Conservation (phyloP, 2,329 filamentous ascomycete species). For the Botryosphaeria dothidea region DNA sequence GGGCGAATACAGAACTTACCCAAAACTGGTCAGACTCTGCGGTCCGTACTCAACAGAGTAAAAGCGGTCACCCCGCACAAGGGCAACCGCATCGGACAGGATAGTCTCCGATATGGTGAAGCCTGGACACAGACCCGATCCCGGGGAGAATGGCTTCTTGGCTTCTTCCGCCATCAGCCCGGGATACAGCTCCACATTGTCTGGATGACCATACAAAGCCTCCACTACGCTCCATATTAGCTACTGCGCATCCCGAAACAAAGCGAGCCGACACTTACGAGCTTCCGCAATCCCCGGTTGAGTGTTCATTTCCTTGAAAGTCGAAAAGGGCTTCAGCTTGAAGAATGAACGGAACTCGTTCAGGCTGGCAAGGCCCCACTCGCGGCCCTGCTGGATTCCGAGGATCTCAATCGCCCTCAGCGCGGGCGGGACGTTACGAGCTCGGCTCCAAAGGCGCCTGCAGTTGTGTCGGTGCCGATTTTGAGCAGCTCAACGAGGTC, state of each 20-base stretch:
- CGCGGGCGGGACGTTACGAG: constrained; percentile 49
- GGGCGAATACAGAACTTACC: background rate
- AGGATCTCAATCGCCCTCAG: constrained; percentile 64
- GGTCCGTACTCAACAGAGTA: constrained; percentile 31
- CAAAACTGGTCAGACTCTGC: constrained; percentile 32
- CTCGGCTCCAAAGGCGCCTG: constrained; percentile 53
- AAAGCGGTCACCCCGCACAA: constrained; percentile 28
- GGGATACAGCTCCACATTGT: constrained; percentile 60
- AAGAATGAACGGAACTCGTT: constrained; percentile 83
- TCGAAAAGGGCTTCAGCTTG: constrained; percentile 68
- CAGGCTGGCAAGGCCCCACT: constrained; percentile 71
- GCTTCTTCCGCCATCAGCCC: constrained; percentile 58
- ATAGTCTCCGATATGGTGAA: constrained; percentile 61
- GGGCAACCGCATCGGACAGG: constrained; percentile 49
- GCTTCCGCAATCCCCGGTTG: constrained; percentile 45
- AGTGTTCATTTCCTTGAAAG: constrained; percentile 76
- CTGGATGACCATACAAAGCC: constrained; percentile 53
- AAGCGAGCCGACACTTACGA: background rate
- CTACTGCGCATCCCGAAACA: background rate
- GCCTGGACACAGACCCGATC: constrained; percentile 48
- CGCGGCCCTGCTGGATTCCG: constrained; percentile 70
- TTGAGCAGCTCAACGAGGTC: constrained; percentile 49
- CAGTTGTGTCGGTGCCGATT: constrained; percentile 38
- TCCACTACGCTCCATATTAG: constrained; percentile 29
- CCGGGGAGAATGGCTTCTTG: constrained; percentile 53